Evolutionary conservation across 352 stramenopile genomes (phyloP), one percentile per base, ranked within the genome.

Genomic region (Phytophthora sp.): DNA sequence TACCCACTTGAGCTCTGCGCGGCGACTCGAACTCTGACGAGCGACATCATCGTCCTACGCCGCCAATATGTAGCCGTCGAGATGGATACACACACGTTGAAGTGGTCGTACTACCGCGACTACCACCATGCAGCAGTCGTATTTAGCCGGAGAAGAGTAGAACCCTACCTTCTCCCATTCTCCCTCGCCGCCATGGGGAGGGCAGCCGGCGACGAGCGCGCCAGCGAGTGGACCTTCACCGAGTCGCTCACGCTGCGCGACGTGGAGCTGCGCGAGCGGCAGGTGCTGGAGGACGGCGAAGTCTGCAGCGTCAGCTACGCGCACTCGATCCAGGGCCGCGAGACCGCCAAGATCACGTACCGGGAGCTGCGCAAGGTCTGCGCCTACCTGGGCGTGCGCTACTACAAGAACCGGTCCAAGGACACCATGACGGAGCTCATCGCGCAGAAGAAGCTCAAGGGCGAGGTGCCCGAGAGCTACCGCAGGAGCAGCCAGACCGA

Each of bases 351-450:
- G 35, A 66, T 70, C 32, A 54, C 46, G 11, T 70, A 70, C 39
- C 37, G 27, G 27, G 49, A 44, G 24, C 42, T 70, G 1, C 62
- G 62, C 17, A 51, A 57, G 39, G 48, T 65, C 6, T 70, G 62
- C 34, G 13, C 32, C 41, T 54, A 59, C 26, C 46, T 70, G 20
- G 62, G 62, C 1, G 62, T 70, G 8, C 62, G 62, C 4, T 70
- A 66, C 54, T 70, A 70, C 42, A 70, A 70, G 62, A 70, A 70
- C 54, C 55, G 50, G 8, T 17, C 39, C n/a, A 70, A 70, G 30
- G 43, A 61, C 4, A 13, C 51, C 2, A 70, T 70, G 62, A 38
- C 21, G 46, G 62, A 70, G 46, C 48, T 70, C 46, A 70, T 70
- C 24, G 62, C 62, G 2, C 54, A 61, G 41, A 59, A 56, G 46